A percentile compares a stretch with the other conserved stretches of the same genome.
Conservation (phyloP, 192 early-diverging fungal species). For the Borealophlyctis nickersoniae region DNA sequence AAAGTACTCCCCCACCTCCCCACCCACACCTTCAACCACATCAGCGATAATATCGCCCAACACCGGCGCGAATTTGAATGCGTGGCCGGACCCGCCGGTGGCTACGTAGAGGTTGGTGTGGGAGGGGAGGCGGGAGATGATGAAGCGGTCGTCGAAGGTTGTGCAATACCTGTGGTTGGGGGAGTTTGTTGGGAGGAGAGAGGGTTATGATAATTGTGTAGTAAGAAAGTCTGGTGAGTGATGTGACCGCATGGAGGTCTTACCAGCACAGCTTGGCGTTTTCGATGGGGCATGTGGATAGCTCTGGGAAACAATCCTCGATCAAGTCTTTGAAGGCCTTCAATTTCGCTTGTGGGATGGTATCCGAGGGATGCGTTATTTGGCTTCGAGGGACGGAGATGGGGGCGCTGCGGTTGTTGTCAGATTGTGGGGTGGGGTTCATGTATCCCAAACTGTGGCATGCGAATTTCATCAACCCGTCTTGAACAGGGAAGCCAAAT, state of each 20-base stretch:
- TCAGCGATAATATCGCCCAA: slow-evolving; percentile 48
- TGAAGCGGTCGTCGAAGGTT: slow-evolving; percentile 52
- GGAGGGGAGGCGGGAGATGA: slow-evolving; percentile 41
- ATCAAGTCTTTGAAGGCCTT: not conserved
- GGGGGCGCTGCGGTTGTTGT: slow-evolving; percentile 8
- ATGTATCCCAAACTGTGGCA: slow-evolving; percentile 44
- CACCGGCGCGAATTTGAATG: slow-evolving; percentile 59
- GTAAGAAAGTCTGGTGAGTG: not conserved
- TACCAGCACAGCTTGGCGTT: slow-evolving; percentile 7
- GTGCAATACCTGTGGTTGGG: slow-evolving; percentile 29
- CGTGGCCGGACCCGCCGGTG: slow-evolving; percentile 58
- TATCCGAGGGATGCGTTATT: not conserved
- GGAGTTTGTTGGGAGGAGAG: slow-evolving; percentile 30
- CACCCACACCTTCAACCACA: slow-evolving; percentile 37
- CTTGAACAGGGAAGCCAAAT: slow-evolving; percentile 42
- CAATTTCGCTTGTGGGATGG: not conserved
- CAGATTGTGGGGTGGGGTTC: slow-evolving; percentile 21
- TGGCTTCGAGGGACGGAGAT: slow-evolving; percentile 36
- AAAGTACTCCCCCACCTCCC: not conserved
- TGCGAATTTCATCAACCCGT: slow-evolving; percentile 46
- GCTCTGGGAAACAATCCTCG: not conserved
- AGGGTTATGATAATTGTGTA: not conserved
- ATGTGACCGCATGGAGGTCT: slow-evolving; percentile 6
- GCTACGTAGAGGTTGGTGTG: slow-evolving; percentile 44
- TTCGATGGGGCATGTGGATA: not conserved